Evolutionary conservation across 441 rosid genomes (phyloP), one percentile per base, ranked within the genome.

Genomic region (Melastoma candidum): DNA sequence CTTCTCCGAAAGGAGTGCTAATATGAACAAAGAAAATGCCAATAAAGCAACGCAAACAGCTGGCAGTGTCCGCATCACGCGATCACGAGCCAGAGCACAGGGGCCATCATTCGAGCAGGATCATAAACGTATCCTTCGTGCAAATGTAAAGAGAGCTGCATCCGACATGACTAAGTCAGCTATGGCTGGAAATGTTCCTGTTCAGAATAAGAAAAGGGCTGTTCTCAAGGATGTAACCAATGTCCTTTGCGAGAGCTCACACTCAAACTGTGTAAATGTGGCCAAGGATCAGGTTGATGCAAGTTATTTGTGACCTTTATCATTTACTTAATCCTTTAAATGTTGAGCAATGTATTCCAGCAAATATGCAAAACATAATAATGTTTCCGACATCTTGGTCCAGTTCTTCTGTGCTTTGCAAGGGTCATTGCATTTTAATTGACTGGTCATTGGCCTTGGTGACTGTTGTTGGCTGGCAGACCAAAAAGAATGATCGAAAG

Each of bases 191-290:
- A 36, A 54, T 50, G 65, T 65, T 46, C 56, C 64, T 56, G 62
- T 74, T 72, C 83, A 75, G 66, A 74, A 70, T 65, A 90, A 90
- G 80, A 83, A 74, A 68, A 82, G 95, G 66, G 77, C 83, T 2
- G 88, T 80, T 54, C 87, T 90, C 10, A 75, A 70, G 77, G 96
- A 90, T 68, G 88, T 78, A 13, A 74, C 82, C 11, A 87, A 81
- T 75, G 48, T 68, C 57, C 36, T 45, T 50, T 29, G 57, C 48
- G 79, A 65, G 49, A 62, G 58, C 60, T 56, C 71, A n/a, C 46
- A 65, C 64, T 53, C 51, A 25, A 75, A 69, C 54, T 66, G 66
- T 52, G 54, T 57, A 41, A 63, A 64, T 67, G 81, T 57, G 49
- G 56, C 74, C 49, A 78, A 73, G 56, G 54, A 61, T 65, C 79